These are phyloP conservation scores for Colletotrichum melonis DNA, from an alignment of 2,329 filamentous ascomycete genomes.

Conservation along the genomic window DNA sequence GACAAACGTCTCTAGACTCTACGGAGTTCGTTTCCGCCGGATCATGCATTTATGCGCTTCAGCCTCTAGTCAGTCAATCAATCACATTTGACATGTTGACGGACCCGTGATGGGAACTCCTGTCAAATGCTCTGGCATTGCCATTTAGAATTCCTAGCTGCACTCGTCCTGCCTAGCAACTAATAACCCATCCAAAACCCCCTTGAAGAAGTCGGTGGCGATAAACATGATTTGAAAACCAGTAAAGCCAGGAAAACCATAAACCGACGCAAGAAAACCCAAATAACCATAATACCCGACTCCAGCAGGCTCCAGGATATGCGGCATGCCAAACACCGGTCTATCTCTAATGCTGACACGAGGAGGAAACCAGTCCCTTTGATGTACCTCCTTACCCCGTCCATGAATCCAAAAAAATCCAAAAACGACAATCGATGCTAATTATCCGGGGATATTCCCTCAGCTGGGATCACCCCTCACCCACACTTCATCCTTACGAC, in stretches of 20 bases:
- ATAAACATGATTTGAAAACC: conserved; percentile 5
- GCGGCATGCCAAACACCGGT: conserved; percentile 4
- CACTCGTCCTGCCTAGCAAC: background rate
- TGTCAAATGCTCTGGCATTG: background rate
- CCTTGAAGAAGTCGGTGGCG: background rate
- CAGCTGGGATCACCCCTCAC: background rate
- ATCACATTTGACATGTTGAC: background rate
- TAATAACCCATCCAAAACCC: background rate
- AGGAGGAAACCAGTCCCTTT: conserved; percentile 11
- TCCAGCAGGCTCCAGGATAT: conserved; percentile 31
- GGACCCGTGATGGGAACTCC: background rate
- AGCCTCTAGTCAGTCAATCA: background rate
- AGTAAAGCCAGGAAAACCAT: background rate
- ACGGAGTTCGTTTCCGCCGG: conserved; percentile 6
- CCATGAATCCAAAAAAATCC: background rate
- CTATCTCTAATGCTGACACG: conserved; percentile 27
- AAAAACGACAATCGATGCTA: conserved; percentile 11
- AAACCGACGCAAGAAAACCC: conserved; percentile 1
- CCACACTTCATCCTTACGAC: conserved; percentile 28
- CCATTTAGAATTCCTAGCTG: background rate
- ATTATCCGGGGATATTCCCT: background rate
- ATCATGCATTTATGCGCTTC: conserved; percentile 29
- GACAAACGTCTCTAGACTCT: background rate
- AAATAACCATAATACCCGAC: conserved; percentile 31
- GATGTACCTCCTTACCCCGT: background rate